Evolutionary conservation across 2,329 filamentous ascomycete species (phyloP).

Genomic region (Salinomyces thailandicus): DNA sequence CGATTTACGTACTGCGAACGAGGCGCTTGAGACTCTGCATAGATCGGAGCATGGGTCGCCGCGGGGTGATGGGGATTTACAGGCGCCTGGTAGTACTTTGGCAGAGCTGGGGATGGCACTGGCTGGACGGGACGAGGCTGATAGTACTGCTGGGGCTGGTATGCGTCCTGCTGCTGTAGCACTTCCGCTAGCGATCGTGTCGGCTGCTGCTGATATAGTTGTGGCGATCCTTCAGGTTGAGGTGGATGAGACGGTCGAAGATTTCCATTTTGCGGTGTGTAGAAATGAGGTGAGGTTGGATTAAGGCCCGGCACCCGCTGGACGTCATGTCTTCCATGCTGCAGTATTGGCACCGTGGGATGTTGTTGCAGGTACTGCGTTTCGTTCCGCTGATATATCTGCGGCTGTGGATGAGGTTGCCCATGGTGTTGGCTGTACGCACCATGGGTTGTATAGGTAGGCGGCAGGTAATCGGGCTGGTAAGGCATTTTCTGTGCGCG

Average conservation of each 20-base stretch:
- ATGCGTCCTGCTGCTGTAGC: constrained; percentile 1
- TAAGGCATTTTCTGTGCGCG: constrained; percentile 8
- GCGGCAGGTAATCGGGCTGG: neutral
- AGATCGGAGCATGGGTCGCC: neutral
- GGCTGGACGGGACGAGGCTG: constrained; percentile 3
- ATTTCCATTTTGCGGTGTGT: neutral
- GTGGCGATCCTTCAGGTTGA: constrained; percentile 26
- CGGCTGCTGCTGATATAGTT: constrained; percentile 20
- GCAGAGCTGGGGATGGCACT: neutral
- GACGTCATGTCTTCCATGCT: constrained; percentile 2
- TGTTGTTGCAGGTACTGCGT: constrained; percentile 4
- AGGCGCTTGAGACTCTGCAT: neutral
- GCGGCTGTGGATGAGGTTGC: neutral
- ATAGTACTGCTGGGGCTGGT: constrained; percentile 19
- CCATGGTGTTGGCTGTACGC: constrained; percentile 5
- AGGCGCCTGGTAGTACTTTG: constrained; percentile 4
- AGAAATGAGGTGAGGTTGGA: constrained; percentile 2
- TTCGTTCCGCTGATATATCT: constrained; percentile 1
- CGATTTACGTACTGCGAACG: no score
- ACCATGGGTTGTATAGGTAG: constrained; percentile 1
- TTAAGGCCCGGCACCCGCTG: constrained; percentile 1
- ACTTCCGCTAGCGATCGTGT: neutral
- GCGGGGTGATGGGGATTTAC: neutral
- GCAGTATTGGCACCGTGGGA: constrained; percentile 3
- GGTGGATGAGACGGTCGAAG: constrained; percentile 25